Percentiles rank a stretch among this genome's conserved stretches.
Evolutionary conservation across 2,329 filamentous ascomycete species (phyloP).

Genomic region (Lachnellula hyalina): DNA sequence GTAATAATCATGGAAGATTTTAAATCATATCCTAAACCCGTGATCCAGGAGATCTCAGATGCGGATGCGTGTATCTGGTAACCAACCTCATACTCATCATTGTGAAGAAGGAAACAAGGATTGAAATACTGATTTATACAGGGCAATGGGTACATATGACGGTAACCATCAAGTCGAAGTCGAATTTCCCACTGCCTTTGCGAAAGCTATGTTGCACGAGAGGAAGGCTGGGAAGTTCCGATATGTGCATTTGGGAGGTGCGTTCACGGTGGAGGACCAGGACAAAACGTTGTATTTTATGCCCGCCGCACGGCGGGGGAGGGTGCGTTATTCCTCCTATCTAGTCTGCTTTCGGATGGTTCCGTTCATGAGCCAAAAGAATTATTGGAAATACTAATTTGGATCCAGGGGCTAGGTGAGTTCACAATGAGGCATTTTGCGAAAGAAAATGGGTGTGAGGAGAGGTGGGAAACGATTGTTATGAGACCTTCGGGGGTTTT

Average conservation of each 20-base stretch:
- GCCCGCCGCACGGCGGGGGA: conserved; percentile 34
- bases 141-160: conserved; percentile 15
- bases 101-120: not conserved
- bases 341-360: not conserved
- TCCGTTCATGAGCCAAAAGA: not conserved
- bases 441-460: not conserved
- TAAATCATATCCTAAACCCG: conserved; percentile 9
- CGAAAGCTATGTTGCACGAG: conserved; percentile 8
- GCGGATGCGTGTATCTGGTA: conserved; percentile 22
- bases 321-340: conserved; percentile 1
- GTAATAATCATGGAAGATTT: conserved; percentile 22
- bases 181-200: conserved; percentile 17
- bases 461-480: not conserved
- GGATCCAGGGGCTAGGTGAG: not conserved
- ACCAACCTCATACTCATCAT: conserved; percentile 36
- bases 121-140: conserved; percentile 42
- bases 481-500: conserved; percentile 1
- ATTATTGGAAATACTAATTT: not conserved
- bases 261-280: conserved; percentile 37
- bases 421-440: not conserved
- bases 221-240: conserved; percentile 34
- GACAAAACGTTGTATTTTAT: conserved; percentile 35
- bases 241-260: conserved; percentile 38
- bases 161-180: conserved; percentile 11
- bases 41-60: conserved; percentile 22